Conservation (phyloP, 2,329 filamentous ascomycete genomes). For the Aspergillus udagawae region DNA sequence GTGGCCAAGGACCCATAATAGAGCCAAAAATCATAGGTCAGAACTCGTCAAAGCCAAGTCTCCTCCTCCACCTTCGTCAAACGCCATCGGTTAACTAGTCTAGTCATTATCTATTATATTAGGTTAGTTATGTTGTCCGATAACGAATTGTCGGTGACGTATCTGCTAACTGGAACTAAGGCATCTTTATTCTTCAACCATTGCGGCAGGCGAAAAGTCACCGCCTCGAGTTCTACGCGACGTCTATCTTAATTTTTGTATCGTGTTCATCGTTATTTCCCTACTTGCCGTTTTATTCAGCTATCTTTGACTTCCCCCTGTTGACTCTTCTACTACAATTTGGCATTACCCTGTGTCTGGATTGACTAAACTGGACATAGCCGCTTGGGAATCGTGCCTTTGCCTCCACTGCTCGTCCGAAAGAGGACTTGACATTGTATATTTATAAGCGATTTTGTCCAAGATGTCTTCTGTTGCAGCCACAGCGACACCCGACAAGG, state of each 20-base stretch:
- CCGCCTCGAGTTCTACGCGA: conserved; percentile 15
- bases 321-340: not conserved
- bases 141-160: conserved; percentile 1
- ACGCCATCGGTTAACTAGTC: not conserved
- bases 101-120: not conserved
- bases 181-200: not conserved
- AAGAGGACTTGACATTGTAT: not conserved
- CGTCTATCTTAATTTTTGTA: conserved; percentile 2
- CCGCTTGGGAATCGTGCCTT: not conserved
- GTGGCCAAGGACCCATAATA: not conserved
- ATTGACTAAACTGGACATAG: not conserved
- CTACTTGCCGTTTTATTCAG: not conserved
- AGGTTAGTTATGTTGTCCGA: not conserved
- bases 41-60: not conserved
- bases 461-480: conserved; percentile 30
- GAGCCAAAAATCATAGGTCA: not conserved
- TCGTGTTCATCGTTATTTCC: not conserved
- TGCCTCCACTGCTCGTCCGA: not conserved
- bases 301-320: not conserved
- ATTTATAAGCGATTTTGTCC: not conserved
- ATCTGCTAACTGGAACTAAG: not conserved
- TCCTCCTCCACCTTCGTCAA: not conserved
- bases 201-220: conserved; percentile 13
- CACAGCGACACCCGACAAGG: conserved; percentile 47
- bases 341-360: not conserved